These are phyloP conservation scores for Epicoccum nigrum DNA, from an alignment of 2,329 filamentous ascomycete genomes.

Conservation along the genomic window DNA sequence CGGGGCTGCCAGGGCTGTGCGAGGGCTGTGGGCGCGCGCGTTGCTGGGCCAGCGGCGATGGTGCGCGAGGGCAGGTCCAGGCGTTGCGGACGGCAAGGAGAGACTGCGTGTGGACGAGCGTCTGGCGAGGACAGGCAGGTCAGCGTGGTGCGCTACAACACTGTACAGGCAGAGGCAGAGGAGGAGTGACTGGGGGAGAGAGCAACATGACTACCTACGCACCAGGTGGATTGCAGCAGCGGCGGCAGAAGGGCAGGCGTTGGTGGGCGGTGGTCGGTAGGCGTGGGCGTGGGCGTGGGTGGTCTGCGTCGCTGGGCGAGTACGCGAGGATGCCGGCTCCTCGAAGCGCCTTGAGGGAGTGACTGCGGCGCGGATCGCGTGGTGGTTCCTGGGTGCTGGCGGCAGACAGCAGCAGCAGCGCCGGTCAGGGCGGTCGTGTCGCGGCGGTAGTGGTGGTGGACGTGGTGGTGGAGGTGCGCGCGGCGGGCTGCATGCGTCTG, in stretches of 20 bases:
- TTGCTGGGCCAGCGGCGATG: slow-evolving; percentile 23
- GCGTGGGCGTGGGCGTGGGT: too few species aligned
- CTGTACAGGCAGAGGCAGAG: slow-evolving; percentile 22
- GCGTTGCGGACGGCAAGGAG: slow-evolving; percentile 39
- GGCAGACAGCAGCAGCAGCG: background rate
- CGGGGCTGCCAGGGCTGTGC: background rate
- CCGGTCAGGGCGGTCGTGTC: background rate
- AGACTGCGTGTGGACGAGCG: slow-evolving; percentile 44
- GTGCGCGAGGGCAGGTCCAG: slow-evolving; percentile 28
- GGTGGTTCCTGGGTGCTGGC: background rate
- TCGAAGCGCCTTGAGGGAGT: slow-evolving; percentile 50
- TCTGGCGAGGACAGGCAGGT: slow-evolving; percentile 45
- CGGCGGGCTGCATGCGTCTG: slow-evolving; percentile 2
- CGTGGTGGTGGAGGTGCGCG: background rate
- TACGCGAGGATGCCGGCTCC: slow-evolving; percentile 52
- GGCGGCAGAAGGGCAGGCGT: slow-evolving; percentile 11
- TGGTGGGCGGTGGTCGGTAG: background rate
- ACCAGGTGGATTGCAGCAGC: background rate
- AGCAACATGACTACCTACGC: background rate
- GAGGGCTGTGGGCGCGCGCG: slow-evolving; percentile 4
- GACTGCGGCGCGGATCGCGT: slow-evolving; percentile 26
- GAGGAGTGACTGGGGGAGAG: background rate
- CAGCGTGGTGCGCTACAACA: slow-evolving; percentile 35
- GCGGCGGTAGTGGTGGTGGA: background rate
- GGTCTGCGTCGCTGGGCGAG: slow-evolving; percentile 36